phyloP scores from a whole-genome alignment of 1,284 basidiomycete species.

The Ceratobasidium sp. region DNA sequence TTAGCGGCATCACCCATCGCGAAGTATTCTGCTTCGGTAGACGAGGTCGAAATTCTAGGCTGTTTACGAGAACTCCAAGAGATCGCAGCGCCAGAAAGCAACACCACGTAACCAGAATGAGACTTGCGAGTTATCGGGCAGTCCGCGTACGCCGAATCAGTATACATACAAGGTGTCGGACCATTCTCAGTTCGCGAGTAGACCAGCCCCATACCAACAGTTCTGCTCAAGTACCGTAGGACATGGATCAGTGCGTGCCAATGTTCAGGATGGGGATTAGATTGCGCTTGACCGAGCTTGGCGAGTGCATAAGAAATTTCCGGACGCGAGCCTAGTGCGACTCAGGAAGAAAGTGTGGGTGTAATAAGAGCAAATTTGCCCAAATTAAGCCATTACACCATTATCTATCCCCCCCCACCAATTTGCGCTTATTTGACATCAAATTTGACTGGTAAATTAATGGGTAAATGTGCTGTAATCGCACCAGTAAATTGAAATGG shows the following conservation, averaged over 20 bases:
- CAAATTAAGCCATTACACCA: too few species aligned
- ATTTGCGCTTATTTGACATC: too few species aligned
- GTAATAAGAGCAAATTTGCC: too few species aligned
- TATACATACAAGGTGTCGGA: background rate
- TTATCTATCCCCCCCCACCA: too few species aligned
- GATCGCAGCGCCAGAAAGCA: slow-evolving; percentile 56
- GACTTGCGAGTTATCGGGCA: slow-evolving; percentile 50
- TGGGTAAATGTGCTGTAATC: too few species aligned
- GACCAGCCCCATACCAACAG: slow-evolving; percentile 27
- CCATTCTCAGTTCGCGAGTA: background rate
- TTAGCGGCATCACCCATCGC: slow-evolving; percentile 54
- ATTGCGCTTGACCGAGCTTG: slow-evolving; percentile 7
- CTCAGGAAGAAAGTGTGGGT: background rate
- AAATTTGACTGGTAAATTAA: too few species aligned
- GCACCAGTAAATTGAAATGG: too few species aligned
- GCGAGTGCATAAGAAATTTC: slow-evolving; percentile 7
- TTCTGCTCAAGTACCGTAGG: slow-evolving; percentile 35
- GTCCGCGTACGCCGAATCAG: slow-evolving; percentile 31
- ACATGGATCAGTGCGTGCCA: slow-evolving; percentile 20
- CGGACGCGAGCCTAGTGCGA: background rate
- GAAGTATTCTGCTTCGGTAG: slow-evolving; percentile 60
- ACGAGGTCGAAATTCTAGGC: slow-evolving; percentile 55
- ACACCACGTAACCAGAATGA: slow-evolving; percentile 61
- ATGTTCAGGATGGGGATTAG: slow-evolving; percentile 33
- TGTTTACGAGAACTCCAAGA: slow-evolving; percentile 59